A percentile compares a stretch with the other conserved stretches of the same genome.
These are phyloP conservation scores for Blastocystis sp. DNA, from an alignment of 352 stramenopile genomes.

Conservation along the genomic window DNA sequence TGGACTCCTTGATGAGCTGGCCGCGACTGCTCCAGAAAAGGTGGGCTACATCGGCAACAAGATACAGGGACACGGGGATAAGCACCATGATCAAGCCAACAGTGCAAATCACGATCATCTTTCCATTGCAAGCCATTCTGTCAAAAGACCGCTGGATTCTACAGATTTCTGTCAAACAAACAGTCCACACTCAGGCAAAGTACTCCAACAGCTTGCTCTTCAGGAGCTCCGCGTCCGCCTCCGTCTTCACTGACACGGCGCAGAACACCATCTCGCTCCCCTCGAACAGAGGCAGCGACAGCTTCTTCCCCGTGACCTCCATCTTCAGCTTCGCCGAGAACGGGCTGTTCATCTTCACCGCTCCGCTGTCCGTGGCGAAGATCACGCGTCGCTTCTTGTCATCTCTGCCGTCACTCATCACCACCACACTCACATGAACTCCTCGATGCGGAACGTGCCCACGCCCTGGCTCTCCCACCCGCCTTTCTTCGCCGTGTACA, in stretches of 20 bases:
- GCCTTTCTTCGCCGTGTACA: not conserved
- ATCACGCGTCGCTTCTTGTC: slow-evolving; percentile 34
- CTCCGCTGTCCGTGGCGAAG: slow-evolving; percentile 28
- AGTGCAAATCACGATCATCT: not conserved
- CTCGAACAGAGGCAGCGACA: slow-evolving; percentile 45
- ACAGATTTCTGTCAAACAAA: slow-evolving; percentile 27
- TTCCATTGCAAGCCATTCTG: slow-evolving; percentile 31
- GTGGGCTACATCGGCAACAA: slow-evolving; percentile 23
- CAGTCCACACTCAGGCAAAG: slow-evolving; percentile 22
- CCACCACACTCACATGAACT: slow-evolving; percentile 20
- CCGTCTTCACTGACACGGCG: slow-evolving; percentile 16
- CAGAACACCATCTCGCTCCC: not conserved
- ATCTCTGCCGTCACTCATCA: slow-evolving; percentile 10
- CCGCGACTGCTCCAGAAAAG: slow-evolving; percentile 28
- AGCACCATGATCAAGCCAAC: slow-evolving; percentile 4
- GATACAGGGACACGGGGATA: slow-evolving; percentile 10
- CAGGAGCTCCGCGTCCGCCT: slow-evolving; percentile 12
- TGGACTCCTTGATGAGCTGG: slow-evolving; percentile 29
- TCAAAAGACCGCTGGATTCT: not conserved
- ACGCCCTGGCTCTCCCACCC: slow-evolving; percentile 41
- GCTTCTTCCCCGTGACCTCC: not conserved
- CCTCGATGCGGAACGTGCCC: slow-evolving; percentile 44
- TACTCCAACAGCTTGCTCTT: slow-evolving; percentile 34
- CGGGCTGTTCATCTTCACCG: slow-evolving; percentile 24
- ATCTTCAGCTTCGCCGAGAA: slow-evolving; percentile 7